A percentile compares a stretch with the other conserved stretches of the same genome.
Conservation (phyloP, 2,329 filamentous ascomycete species). For the Hymenoscyphus occultus region DNA sequence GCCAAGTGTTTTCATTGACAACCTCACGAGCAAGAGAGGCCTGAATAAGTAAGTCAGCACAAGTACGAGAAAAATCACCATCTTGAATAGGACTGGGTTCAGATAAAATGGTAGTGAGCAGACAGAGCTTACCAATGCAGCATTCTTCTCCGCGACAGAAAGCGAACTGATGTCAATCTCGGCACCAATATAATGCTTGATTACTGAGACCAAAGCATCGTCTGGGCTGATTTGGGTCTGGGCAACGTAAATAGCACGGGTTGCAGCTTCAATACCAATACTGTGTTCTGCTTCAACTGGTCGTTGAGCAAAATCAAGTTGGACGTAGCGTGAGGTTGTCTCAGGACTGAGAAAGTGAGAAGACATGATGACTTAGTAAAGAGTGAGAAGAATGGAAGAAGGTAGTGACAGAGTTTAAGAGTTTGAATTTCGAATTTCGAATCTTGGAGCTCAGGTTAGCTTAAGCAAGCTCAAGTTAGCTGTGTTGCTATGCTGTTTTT, state of each 20-base stretch:
- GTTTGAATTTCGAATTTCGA: neutral
- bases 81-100: no score
- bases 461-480: no score
- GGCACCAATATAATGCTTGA: neutral
- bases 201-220: neutral
- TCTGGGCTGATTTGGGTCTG: neutral
- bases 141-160: neutral
- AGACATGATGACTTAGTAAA: neutral
- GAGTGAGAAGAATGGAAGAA: neutral
- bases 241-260: neutral
- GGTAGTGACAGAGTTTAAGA: neutral
- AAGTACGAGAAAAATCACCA: no score
- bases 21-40: neutral
- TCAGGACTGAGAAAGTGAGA: neutral
- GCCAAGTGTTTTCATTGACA: neutral
- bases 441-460: no score
- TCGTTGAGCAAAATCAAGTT: neutral
- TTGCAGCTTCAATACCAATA: neutral
- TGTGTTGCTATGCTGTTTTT: no score
- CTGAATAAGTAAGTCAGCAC: neutral
- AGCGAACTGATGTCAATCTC: neutral
- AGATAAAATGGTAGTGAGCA: no score
- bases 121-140: neutral
- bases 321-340: neutral
- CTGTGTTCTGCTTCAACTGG: conserved; percentile 3